Evolutionary conservation across 2,329 filamentous ascomycete genomes (phyloP).

Genomic region (Lachnellula cervina): DNA sequence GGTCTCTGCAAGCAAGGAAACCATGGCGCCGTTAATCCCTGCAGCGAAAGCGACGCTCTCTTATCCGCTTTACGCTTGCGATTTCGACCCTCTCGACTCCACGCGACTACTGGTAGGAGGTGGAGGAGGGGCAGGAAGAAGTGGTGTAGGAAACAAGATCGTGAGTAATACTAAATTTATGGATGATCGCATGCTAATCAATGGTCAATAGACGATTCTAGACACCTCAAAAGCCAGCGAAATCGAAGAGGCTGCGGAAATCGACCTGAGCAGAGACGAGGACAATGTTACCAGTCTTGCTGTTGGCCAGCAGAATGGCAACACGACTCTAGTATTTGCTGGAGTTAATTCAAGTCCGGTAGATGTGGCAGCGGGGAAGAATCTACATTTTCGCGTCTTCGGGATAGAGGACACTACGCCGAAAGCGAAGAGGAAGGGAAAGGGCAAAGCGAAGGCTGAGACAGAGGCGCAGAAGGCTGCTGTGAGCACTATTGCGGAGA

Average conservation of each 20-base stretch:
- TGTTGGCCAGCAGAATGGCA: conserved; percentile 56
- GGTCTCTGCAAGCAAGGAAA: background rate
- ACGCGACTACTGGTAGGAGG: conserved; percentile 76
- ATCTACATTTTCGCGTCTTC: conserved; percentile 79
- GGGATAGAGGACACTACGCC: conserved; percentile 41
- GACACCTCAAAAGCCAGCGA: conserved; percentile 28
- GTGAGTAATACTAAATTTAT: conserved; percentile 42
- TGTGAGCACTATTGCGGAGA: conserved; percentile 43
- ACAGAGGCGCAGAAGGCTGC: conserved; percentile 31
- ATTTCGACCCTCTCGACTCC: conserved; percentile 78
- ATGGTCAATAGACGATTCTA: conserved; percentile 29
- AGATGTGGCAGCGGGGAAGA: conserved; percentile 69
- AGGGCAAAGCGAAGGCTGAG: conserved; percentile 22
- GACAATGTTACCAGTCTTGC: conserved; percentile 85
- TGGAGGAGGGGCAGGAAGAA: conserved; percentile 77
- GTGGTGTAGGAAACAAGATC: conserved; percentile 83
- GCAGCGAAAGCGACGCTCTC: conserved; percentile 47
- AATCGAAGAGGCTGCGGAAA: conserved; percentile 61
- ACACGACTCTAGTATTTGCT: conserved; percentile 57
- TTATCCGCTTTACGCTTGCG: conserved; percentile 82
- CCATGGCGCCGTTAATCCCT: conserved; percentile 30
- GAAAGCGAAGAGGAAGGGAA: conserved; percentile 31
- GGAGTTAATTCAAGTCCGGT: conserved; percentile 78
- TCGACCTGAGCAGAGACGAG: conserved; percentile 76
- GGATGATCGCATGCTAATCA: conserved; percentile 4